Evolutionary conservation across 139 green algal genomes (phyloP), one percentile per base, ranked within the genome.

Genomic region (Chlamydomonas sp.): DNA sequence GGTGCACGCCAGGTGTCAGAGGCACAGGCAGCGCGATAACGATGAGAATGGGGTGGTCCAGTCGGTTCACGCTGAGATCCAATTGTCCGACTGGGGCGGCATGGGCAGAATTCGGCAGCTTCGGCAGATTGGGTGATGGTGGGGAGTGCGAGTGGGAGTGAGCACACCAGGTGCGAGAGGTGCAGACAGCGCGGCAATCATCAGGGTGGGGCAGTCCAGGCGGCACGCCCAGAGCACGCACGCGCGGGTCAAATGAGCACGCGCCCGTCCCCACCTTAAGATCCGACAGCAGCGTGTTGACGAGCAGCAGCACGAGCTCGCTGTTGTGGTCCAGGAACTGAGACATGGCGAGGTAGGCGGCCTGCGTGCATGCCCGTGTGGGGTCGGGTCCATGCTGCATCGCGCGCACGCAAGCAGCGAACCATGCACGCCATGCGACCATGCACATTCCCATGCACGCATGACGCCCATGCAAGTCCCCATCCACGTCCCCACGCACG

Each of bases 261-360:
- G n/a, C n/a, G n/a, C n/a, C n/a, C 89, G 35, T 89, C n/a, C n/a
- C n/a, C n/a, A n/a, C n/a, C n/a, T n/a, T 89, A 22, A 99, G 75
- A 76, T 99, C 95, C 43, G 79, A 81, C 63, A 93, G 87, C 54
- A 98, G 83, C 3, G 94, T 99, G 79, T 97, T 97, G 31, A 97
- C 88, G 24, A 98, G 85, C 73, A 99, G 76, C 36, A 99, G 89
- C 43, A 96, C 88, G 38, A 97, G 81, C 65, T 97, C 89, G 72
- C 92, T 86, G 36, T 84, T 86, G 58, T 91, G 85, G 75, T 96
- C 86, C 30, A 99, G 76, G 73, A 99, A 94, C 58, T 97, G 83
- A 0, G 83, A 89, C 5, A 91, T 79, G 0, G 93, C 85, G 49
- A 99, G 84, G 75, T 99, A 98, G 0, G 89, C 94, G 6, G 88